Base-by-base conservation (phyloP, 2,329 filamentous ascomycete genomes). In the Hymenoscyphus occultus region DNA sequence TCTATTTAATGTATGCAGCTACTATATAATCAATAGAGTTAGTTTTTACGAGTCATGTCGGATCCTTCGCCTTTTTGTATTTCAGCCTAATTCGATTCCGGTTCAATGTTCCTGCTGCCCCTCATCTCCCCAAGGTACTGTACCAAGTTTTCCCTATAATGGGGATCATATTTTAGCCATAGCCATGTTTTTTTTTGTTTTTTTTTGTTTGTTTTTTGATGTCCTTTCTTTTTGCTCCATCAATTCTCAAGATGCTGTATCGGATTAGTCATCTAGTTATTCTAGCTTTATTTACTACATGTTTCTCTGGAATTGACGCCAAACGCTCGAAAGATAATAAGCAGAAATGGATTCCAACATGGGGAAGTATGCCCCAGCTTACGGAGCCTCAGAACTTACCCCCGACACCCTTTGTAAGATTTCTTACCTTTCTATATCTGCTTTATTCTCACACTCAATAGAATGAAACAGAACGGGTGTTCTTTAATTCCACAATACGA, bases 331-430 rank as follows among this genome's bases (percentile, higher is more conserved):
- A 59, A 39, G 22, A 54, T 4, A 42, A 59, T 54, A 42, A 60
- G 22, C 57, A 59, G 9, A 66, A 66, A 35, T 72, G 70, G 70
- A 68, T 72, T 19, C 68, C 69, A 45, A 86, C 83, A 1, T 90
- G 87, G 87, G 83, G 84, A 0, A 80, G 85, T 2, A 89, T 89
- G 86, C 86, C 86, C 0, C 86, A 90, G 72, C 76, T 88, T 51
- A 85, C 85, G 1, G 87, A 90, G 71, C 82, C 80, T 10, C 79
- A 76, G 58, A 90, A 90, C 68, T 78, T 90, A 22, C 87, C 87
- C 10, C 83, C 83, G 0, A 74, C 81, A 2, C 84, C 86, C 54
- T 90, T 86, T 71, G 84, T 84, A 79, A 61, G 82, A 76, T 31
- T 19, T 51, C 14, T 31, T 39, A 12, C 13, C 14, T 1, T 39